Evolutionary conservation across 139 green algal species (phyloP), one percentile per base, ranked within the genome.

Genomic region (Micractinium conductrix): DNA sequence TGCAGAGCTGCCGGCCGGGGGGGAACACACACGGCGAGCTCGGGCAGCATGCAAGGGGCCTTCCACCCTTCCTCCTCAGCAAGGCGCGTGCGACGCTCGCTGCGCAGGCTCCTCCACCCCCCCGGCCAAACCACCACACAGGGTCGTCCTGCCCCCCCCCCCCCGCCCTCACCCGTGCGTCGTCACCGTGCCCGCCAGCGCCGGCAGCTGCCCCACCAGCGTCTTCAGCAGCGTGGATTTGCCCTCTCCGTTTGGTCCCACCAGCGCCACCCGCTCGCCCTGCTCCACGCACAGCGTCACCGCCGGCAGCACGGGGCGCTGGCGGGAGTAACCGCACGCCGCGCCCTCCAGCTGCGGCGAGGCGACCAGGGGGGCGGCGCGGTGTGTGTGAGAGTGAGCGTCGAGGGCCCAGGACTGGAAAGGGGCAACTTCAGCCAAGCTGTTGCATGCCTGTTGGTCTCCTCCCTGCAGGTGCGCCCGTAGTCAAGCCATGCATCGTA

Each of bases 201-300:
- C 78, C 8, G 50, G 30, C 24, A 90, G 67, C 50, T 91, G 68
- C 0, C 83, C 84, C 22, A 79, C 79, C 28, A 95, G 73, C 26
- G 93, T 86, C 83, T 93, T 94, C 1, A 95, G 74, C 42, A 95
- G 83, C 12, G 92, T 95, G 14, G 87, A 91, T 85, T 95, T 95
- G 42, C 92, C 92, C 53, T 83, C 42, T 14, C 81, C 86, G 17
- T 87, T 87, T 37, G 63, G 72, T 5, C 86, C 86, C 43, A 87
- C 63, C 67, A 87, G 44, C 0, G 38, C 86, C 33, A 85, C 48
- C 24, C 75, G 65, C 30, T 72, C 69, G 7, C 81, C 81, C 67
- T 84, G 71, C 83, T 95, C 92, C 30, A 95, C 87, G 26, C 89
- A 91, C 26, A 95, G 42, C 74, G 94, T 92, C 26, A 95, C 72